phyloP scores from a whole-genome alignment of 176 grass and related monocot genomes.

The Zea mays region DNA sequence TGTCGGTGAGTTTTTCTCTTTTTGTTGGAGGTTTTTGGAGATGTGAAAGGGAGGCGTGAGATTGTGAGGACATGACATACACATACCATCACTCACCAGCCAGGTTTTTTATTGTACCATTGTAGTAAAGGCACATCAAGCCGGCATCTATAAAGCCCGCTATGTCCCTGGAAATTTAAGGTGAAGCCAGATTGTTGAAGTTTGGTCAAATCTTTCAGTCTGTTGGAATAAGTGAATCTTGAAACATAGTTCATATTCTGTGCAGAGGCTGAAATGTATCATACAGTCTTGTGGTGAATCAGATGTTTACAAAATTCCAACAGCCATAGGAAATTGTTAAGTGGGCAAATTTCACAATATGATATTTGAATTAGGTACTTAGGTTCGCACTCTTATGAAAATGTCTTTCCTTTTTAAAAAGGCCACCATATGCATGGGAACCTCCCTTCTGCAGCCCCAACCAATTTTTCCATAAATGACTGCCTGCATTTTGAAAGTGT shows the following conservation, averaged over 20 bases:
- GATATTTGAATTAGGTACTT: neutral
- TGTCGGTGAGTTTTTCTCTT: neutral
- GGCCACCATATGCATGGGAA: neutral
- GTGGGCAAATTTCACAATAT: neutral
- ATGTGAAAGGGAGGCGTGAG: neutral
- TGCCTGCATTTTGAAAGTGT: neutral
- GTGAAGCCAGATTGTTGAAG: neutral
- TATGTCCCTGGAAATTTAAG: neutral
- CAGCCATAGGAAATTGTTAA: neutral
- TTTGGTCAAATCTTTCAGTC: neutral
- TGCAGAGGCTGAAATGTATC: too few species aligned
- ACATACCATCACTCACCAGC: neutral
- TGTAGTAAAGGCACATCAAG: neutral
- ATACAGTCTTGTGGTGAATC: too few species aligned
- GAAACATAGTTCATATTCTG: too few species aligned
- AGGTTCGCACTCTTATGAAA: neutral
- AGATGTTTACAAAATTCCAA: constrained; percentile 1
- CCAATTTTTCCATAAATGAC: neutral
- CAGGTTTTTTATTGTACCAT: neutral
- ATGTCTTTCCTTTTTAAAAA: neutral
- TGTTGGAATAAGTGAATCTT: constrained; percentile 5
- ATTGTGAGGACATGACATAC: constrained; percentile 2
- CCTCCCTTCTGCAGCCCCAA: constrained; percentile 7
- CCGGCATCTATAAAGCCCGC: neutral
- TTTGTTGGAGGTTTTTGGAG: constrained; percentile 1